Base-by-base conservation (phyloP, 2,329 filamentous ascomycete genomes). In the Xylaria sp. region DNA sequence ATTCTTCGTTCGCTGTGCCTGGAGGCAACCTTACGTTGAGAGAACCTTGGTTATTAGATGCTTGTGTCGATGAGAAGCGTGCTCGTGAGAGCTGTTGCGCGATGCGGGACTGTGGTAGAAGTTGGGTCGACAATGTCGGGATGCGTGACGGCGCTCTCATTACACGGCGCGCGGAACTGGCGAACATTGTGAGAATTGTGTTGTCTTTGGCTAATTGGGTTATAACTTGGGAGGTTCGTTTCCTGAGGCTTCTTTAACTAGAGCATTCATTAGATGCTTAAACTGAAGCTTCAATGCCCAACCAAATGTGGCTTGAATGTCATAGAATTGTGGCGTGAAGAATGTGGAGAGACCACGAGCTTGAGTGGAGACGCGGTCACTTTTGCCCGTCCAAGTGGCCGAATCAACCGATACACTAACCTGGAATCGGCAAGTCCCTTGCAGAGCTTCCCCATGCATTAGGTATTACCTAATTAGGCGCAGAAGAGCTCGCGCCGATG, bases 41-140 rank as follows among this genome's bases (percentile, higher is more conserved):
- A 48, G 69, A 67, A 28, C 67, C 67, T 39, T 63, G 45, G 46
- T 56, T 59, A 43, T 63, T 56, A 8, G 57, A 43, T 57, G 45
- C 46, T 50, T 69, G 70, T 12, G 72, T 67, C 23, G 72, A 71
- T 25, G 72, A 69, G 64, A 74, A 72, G 43, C 70, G 72, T 55
- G 57, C 60, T 23, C 60, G 55, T 13, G 60, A 48, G 57, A 63
- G 67, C 43, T 58, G 68, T 48, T 20, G 59, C 20, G 62, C 48
- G 23, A 60, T 53, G 8, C 60, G 60, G 28, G 65, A 52, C n/a
- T 55, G 64, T 43, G 50, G 28, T 20, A 65, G 15, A n/a, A 41
- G 34, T 39, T 23, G 67, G 18, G 46, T 62, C 2, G n/a, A 25
- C 23, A 60, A 23, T 32, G 65, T 46, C n/a, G 66, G 20, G 23